These are phyloP conservation scores for Colletotrichum spaethianum DNA, from an alignment of 2,329 filamentous ascomycete genomes.

Conservation along the genomic window DNA sequence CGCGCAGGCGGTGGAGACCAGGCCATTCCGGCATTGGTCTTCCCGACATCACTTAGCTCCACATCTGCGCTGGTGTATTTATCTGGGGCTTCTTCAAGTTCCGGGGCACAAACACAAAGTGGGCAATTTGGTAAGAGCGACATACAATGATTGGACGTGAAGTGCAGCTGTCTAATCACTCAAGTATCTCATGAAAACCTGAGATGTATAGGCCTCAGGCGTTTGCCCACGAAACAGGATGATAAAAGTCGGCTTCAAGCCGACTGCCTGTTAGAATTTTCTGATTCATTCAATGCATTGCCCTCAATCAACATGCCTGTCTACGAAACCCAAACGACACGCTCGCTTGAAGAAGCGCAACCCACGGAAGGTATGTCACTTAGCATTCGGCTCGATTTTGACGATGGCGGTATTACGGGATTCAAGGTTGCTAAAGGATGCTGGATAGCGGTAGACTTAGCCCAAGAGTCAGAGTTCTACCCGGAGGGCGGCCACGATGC, in stretches of 20 bases:
- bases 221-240: neutral
- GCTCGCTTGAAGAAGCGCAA: neutral
- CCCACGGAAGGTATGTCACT: neutral
- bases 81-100: neutral
- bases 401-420: neutral
- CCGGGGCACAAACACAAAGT: neutral
- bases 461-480: slow-evolving; percentile 56
- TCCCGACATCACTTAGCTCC: slow-evolving; percentile 1
- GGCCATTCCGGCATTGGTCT: slow-evolving; percentile 6
- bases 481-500: slow-evolving; percentile 78
- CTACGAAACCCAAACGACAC: neutral
- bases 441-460: neutral
- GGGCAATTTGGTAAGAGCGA: neutral
- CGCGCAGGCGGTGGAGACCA: slow-evolving; percentile 17
- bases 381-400: neutral
- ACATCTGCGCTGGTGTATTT: neutral
- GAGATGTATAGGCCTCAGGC: neutral
- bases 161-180: neutral
- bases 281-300: neutral
- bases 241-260: neutral
- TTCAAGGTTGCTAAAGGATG: neutral
- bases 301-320: neutral
- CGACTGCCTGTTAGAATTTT: neutral
- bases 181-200: neutral
- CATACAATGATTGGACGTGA: neutral